A percentile compares a stretch with the other conserved stretches of the same genome.
Evolutionary conservation across 306 rosid genomes (phyloP).

Genomic region (Dalbergia cochinchinensis): DNA sequence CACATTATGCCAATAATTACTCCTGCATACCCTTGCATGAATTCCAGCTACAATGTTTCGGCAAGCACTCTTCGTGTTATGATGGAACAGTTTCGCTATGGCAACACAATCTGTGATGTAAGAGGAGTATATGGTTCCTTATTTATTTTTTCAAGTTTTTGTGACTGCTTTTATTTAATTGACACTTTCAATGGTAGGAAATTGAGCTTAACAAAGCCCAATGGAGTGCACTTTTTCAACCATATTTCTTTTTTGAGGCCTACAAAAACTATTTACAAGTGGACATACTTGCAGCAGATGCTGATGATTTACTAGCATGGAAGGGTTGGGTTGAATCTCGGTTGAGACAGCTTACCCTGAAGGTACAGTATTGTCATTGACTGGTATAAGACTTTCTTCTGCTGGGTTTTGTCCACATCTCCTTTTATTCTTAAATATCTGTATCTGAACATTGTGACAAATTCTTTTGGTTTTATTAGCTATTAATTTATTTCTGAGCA

Average conservation of each 20-base stretch:
- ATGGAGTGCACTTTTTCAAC: slow-evolving; percentile 91
- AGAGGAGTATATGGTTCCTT: slow-evolving; percentile 44
- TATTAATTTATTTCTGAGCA: slow-evolving; percentile 50
- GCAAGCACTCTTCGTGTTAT: slow-evolving; percentile 97
- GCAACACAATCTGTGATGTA: slow-evolving; percentile 86
- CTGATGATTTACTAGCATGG: slow-evolving; percentile 74
- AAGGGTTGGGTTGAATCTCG: slow-evolving; percentile 76
- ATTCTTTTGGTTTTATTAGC: neutral
- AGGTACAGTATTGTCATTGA: slow-evolving; percentile 59
- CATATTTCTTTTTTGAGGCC: slow-evolving; percentile 83
- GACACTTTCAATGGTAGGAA: slow-evolving; percentile 64
- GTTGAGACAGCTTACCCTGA: slow-evolving; percentile 69
- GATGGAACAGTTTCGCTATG: slow-evolving; percentile 86
- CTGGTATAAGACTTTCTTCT: slow-evolving; percentile 21
- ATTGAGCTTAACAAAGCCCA: slow-evolving; percentile 85
- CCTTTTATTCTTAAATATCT: slow-evolving; percentile 27
- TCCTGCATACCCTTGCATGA: slow-evolving; percentile 99
- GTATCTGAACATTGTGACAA: slow-evolving; percentile 16
- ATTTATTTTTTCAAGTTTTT: neutral
- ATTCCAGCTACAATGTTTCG: slow-evolving; percentile 97
- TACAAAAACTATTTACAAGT: slow-evolving; percentile 97
- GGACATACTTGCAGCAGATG: slow-evolving; percentile 81
- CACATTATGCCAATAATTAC: slow-evolving; percentile 98
- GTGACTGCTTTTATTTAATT: slow-evolving; percentile 37
- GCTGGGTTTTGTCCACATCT: slow-evolving; percentile 19